A percentile compares a stretch with the other conserved stretches of the same genome.
Conservation (phyloP, 1,284 basidiomycete genomes). For the Caloboletus firmus region DNA sequence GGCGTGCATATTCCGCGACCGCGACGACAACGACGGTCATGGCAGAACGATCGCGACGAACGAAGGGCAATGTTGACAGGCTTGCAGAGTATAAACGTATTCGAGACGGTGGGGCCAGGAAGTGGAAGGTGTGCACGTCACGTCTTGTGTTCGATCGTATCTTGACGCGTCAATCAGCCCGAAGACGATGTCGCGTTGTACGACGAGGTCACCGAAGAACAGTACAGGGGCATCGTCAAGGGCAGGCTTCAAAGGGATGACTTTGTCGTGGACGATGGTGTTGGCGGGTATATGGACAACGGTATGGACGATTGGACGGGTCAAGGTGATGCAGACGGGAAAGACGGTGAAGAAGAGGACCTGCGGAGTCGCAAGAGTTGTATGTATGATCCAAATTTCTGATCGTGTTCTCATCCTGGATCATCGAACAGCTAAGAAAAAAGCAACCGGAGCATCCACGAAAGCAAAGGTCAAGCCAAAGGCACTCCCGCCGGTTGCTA, state of each 20-base stretch:
- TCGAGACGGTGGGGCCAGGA: conserved; percentile 49
- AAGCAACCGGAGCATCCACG: conserved; percentile 38
- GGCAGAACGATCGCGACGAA: conserved; percentile 37
- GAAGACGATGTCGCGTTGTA: conserved; percentile 79
- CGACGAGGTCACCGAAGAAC: conserved; percentile 90
- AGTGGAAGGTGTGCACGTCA: conserved; percentile 42
- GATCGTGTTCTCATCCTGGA: background rate
- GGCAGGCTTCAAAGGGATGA: conserved; percentile 88
- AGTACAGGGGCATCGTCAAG: conserved; percentile 86
- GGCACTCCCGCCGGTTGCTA: conserved; percentile 49
- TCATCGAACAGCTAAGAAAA: conserved; percentile 41
- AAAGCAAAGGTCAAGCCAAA: conserved; percentile 46
- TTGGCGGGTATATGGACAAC: conserved; percentile 91
- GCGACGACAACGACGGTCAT: conserved; percentile 28
- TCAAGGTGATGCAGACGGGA: conserved; percentile 48
- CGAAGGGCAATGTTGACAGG: conserved; percentile 41
- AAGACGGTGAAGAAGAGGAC: conserved; percentile 39
- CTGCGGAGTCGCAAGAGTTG: conserved; percentile 42
- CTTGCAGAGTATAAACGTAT: conserved; percentile 52
- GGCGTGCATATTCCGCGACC: conserved; percentile 25
- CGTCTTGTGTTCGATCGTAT: background rate
- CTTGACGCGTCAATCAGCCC: conserved; percentile 38
- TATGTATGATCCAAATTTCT: conserved; percentile 27
- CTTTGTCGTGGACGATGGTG: conserved; percentile 95
- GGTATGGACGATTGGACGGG: conserved; percentile 92